phyloP scores from a whole-genome alignment of 2,329 filamentous ascomycete species.

The Onygenales sp. region DNA sequence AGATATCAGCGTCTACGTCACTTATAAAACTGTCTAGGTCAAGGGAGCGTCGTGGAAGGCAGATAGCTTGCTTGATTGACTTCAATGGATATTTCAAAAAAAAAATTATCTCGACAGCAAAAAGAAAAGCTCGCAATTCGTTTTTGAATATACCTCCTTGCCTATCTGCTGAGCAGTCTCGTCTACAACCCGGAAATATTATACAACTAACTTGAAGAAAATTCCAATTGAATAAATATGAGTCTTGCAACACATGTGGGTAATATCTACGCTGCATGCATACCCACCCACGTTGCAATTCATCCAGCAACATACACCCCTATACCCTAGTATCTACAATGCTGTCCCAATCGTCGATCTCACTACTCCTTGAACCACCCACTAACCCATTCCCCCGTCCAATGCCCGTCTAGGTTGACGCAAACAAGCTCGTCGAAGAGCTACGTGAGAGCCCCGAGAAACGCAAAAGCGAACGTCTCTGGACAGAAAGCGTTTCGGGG shows the following conservation, averaged over 20 bases:
- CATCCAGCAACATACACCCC: neutral
- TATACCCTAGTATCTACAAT: neutral
- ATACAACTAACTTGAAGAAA: no score
- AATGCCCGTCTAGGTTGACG: slow-evolving; percentile 15
- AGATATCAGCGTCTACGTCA: no score
- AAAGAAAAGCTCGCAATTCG: no score
- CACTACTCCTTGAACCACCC: neutral
- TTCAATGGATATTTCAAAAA: no score
- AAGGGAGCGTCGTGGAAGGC: no score
- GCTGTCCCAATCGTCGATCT: neutral
- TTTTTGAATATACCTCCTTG: no score
- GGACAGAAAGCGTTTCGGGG: slow-evolving; percentile 16
- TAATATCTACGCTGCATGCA: neutral
- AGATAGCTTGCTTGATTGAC: no score
- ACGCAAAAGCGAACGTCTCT: slow-evolving; percentile 18
- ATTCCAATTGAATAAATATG: neutral
- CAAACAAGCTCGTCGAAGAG: slow-evolving; percentile 18
- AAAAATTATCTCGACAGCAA: no score
- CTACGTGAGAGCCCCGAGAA: slow-evolving; percentile 16
- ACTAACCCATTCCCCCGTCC: neutral
- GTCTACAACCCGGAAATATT: no score
- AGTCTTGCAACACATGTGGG: slow-evolving; percentile 1
- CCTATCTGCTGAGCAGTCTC: no score
- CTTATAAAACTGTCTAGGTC: no score
- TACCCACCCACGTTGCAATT: no score